A percentile compares a stretch with the other conserved stretches of the same genome.
Evolutionary conservation across 2,329 filamentous ascomycete species (phyloP).

Genomic region (Diaporthe sp.): DNA sequence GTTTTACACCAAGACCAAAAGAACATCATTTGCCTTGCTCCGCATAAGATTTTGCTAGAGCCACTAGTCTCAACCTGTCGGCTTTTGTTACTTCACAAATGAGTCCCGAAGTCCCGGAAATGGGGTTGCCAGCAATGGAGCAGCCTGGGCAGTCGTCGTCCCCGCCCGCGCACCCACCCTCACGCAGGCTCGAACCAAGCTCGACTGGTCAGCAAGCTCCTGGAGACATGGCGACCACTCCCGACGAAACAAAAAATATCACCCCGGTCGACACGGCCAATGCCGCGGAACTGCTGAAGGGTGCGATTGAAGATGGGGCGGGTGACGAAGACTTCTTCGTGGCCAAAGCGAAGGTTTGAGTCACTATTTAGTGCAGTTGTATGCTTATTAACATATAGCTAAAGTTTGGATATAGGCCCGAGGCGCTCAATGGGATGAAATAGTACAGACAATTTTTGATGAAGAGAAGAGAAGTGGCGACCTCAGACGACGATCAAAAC

Average conservation of each 20-base stretch:
- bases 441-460: background rate
- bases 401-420: background rate
- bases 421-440: too few relatives aligned
- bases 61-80: background rate
- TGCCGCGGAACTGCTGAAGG: background rate
- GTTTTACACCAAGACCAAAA: background rate
- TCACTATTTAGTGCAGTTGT: rapidly evolving
- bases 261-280: background rate
- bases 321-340: background rate
- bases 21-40: background rate
- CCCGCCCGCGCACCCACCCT: background rate
- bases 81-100: background rate
- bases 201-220: background rate
- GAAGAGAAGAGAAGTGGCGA: background rate
- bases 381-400: background rate
- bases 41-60: too few relatives aligned
- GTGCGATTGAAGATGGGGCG: background rate
- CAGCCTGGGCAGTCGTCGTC: background rate
- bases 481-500: background rate
- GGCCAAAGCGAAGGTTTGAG: background rate
- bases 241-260: background rate
- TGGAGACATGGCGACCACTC: background rate
- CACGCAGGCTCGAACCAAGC: background rate
- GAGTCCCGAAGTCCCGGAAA: background rate
- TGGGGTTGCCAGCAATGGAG: background rate